Percentiles rank a stretch among this genome's conserved stretches.
Conservation (phyloP, 2,329 filamentous ascomycete genomes). For the Sarocladium brachiariae region DNA sequence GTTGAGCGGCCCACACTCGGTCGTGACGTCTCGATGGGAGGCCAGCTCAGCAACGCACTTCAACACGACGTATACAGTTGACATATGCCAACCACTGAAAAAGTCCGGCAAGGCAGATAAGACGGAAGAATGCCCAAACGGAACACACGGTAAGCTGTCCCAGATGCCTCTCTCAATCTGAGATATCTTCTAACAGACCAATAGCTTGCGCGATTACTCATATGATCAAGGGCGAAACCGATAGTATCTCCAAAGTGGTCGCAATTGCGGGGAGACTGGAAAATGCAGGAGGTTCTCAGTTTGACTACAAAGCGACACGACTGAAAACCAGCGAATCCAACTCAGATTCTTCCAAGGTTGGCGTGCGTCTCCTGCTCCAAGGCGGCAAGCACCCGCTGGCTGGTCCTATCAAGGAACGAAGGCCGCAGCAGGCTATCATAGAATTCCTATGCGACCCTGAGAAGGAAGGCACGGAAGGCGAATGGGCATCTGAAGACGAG, state of each 20-base stretch:
- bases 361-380: constrained; percentile 61
- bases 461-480: constrained; percentile 66
- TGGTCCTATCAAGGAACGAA: constrained; percentile 41
- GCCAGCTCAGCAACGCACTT: constrained; percentile 41
- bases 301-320: constrained; percentile 60
- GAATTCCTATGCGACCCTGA: constrained; percentile 77
- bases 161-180: neutral
- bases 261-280: constrained; percentile 69
- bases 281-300: constrained; percentile 45
- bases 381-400: constrained; percentile 50
- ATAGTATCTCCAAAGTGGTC: constrained; percentile 50
- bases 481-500: constrained; percentile 51
- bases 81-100: constrained; percentile 65
- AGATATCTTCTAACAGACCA: neutral
- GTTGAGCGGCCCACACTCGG: constrained; percentile 61
- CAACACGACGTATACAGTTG: constrained; percentile 77
- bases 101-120: constrained; percentile 49
- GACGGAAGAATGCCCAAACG: constrained; percentile 58
- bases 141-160: constrained; percentile 53
- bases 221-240: constrained; percentile 41
- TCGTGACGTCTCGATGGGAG: constrained; percentile 51
- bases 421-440: constrained; percentile 68
- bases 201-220: constrained; percentile 71
- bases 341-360: constrained; percentile 61
- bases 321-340: constrained; percentile 59